Evolutionary conservation across 2,329 filamentous ascomycete genomes (phyloP).

Genomic region (Fusarium xylarioides): DNA sequence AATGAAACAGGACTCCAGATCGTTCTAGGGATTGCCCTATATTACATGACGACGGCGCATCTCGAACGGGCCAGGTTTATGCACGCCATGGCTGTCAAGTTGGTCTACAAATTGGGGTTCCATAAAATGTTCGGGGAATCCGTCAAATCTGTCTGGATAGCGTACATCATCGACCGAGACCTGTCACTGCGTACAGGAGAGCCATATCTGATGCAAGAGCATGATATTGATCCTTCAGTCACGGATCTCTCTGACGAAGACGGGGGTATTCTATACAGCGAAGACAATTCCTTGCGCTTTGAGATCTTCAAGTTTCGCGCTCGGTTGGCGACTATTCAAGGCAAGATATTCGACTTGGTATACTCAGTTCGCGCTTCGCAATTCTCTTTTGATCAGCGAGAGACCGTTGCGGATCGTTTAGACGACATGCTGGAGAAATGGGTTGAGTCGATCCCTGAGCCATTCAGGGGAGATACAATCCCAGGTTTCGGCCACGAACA

Average conservation of each 20-base stretch:
- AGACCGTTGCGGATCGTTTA: rapidly evolving
- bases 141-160: conserved; percentile 1
- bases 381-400: background rate
- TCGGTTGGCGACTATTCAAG: background rate
- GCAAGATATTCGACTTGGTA: conserved; percentile 16
- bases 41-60: background rate
- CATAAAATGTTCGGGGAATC: background rate
- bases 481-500: rapidly evolving
- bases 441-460: background rate
- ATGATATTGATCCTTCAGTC: conserved; percentile 8
- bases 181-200: background rate
- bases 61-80: background rate
- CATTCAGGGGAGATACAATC: background rate
- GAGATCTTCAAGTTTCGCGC: background rate
- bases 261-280: background rate
- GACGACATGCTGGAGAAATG: background rate
- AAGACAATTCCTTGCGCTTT: rapidly evolving
- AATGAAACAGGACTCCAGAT: conserved; percentile 4
- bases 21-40: background rate
- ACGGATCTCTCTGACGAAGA: background rate
- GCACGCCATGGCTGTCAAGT: conserved; percentile 14
- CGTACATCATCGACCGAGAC: conserved; percentile 16
- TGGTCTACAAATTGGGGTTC: background rate
- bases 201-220: conserved; percentile 13
- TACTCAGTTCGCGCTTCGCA: background rate